Conservation (phyloP, 768 basidiomycete species). For the Hypsizygus marmoreus region DNA sequence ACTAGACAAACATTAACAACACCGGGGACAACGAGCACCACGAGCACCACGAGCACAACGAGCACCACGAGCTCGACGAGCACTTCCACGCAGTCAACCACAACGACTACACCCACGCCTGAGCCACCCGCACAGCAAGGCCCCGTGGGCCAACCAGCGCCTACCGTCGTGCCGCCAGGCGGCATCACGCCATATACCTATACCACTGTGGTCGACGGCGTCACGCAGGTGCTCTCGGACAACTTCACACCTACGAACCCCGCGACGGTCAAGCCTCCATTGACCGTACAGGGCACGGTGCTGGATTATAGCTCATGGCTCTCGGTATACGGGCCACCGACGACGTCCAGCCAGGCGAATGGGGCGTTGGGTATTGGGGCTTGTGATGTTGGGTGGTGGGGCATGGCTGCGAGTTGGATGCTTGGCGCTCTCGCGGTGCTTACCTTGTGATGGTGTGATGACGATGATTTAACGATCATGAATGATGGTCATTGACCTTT, state of each 20-base stretch:
- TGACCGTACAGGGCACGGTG: slow-evolving; percentile 33
- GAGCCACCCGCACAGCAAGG: slow-evolving; percentile 41
- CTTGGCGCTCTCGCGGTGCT: too few relatives aligned
- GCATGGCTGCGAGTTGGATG: too few relatives aligned
- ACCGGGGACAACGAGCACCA: slow-evolving; percentile 23
- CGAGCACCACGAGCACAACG: slow-evolving; percentile 21
- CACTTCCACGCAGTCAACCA: slow-evolving; percentile 20
- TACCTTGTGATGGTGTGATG: too few relatives aligned
- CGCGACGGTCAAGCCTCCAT: slow-evolving; percentile 24
- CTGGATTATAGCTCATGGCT: slow-evolving; percentile 35
- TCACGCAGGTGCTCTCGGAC: slow-evolving; percentile 33
- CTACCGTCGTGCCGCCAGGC: slow-evolving; percentile 38
- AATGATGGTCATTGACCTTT: too few relatives aligned
- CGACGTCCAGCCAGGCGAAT: slow-evolving; percentile 8
- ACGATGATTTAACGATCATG: too few relatives aligned
- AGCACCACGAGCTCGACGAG: slow-evolving; percentile 11
- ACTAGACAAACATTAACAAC: slow-evolving; percentile 8
- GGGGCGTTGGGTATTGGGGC: neutral
- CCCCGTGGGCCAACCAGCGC: slow-evolving; percentile 57
- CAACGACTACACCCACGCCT: slow-evolving; percentile 20
- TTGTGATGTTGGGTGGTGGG: too few relatives aligned
- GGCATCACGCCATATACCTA: slow-evolving; percentile 53
- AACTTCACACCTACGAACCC: slow-evolving; percentile 44
- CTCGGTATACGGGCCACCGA: slow-evolving; percentile 27
- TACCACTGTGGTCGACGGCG: slow-evolving; percentile 46